Evolutionary conservation across 176 grass and related monocot species (phyloP), one percentile per base, ranked within the genome.

Genomic region (Alopecurus myosuroides): DNA sequence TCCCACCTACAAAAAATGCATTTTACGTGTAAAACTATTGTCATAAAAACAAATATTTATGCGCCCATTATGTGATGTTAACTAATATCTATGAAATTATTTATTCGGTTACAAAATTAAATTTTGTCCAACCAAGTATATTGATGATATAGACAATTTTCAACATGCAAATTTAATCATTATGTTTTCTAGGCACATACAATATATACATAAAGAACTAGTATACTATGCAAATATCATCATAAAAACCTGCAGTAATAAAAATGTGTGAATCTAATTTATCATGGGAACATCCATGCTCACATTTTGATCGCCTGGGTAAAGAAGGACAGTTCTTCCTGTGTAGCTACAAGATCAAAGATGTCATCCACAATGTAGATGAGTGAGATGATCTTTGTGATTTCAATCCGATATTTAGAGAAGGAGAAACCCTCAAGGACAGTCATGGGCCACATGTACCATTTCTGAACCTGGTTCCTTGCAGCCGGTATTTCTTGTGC

Each of bases 361-460:
- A 97, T 94, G 74, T 97, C 94, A 52, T 97, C 94, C 39, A 97
- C 84, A 50, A 90, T 31, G 37, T 97, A 97, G 14, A 97, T 7
- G 36, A 97, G 86, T 2, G 94, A 74, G 23, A 90, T 77, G 18
- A 88, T 66, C 72, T 97, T 97, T 44, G 89, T 86, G 9, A 92
- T 44, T 62, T 88, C 78, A 37, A 90, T 61, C 31, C 94, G 45
- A 26, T 88, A 89, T 55, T 70, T 81, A 0, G 94, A 97, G 37
- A 78, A 78, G 39, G 86, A 86, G 11, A 56, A 22, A 22, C 70
- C 74, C 10, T 77, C 79, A 6, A 97, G 20, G 17, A 5, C 0
- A 7, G 82, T 71, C 89, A 92, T 78, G 0, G 79, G 3, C 89
- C 89, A 91, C 68, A 89, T 81, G 78, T 90, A 97, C 87, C 87